phyloP scores from a whole-genome alignment of 805 yeast genomes.

The Myxozyma udenii region DNA sequence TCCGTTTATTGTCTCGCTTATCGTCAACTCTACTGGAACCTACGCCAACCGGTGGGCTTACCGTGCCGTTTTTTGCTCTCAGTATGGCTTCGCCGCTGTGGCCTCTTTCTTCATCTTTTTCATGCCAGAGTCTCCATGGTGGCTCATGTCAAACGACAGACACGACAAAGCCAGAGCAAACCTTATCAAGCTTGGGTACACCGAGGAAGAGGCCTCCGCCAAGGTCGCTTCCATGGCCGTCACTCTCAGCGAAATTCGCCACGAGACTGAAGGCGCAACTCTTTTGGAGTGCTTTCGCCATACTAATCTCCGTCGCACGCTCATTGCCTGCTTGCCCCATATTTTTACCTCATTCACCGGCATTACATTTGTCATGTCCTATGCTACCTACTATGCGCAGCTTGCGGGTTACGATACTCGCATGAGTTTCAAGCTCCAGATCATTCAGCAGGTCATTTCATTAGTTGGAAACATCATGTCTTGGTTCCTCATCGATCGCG shows the following conservation, averaged over 20 bases:
- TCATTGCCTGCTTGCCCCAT: conserved; percentile 42
- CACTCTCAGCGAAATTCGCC: conserved; percentile 37
- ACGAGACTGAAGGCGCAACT: conserved; percentile 35
- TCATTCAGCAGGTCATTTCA: conserved; percentile 31
- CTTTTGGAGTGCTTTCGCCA: conserved; percentile 49
- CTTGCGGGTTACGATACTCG: conserved; percentile 46
- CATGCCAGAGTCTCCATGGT: conserved; percentile 52
- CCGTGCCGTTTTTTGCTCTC: conserved; percentile 41
- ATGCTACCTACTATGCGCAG: conserved; percentile 23
- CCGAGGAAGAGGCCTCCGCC: conserved; percentile 36
- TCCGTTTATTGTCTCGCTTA: conserved; percentile 42
- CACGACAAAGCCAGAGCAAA: conserved; percentile 39
- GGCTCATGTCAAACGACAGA: conserved; percentile 42
- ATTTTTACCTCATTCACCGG: conserved; percentile 49
- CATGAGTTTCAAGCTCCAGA: conserved; percentile 31
- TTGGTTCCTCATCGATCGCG: conserved; percentile 2
- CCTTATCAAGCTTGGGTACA: conserved; percentile 15
- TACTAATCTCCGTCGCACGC: conserved; percentile 47
- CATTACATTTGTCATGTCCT: conserved; percentile 6
- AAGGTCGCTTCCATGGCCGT: conserved; percentile 39
- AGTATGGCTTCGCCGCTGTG: conserved; percentile 26
- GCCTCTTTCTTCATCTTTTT: conserved; percentile 17
- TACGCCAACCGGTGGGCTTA: conserved; percentile 35
- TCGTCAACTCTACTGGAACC: conserved; percentile 32
- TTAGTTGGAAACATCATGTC: conserved; percentile 2